These are phyloP conservation scores for Cairneyella variabilis DNA, from an alignment of 495 filamentous ascomycete genomes.

Conservation along the genomic window DNA sequence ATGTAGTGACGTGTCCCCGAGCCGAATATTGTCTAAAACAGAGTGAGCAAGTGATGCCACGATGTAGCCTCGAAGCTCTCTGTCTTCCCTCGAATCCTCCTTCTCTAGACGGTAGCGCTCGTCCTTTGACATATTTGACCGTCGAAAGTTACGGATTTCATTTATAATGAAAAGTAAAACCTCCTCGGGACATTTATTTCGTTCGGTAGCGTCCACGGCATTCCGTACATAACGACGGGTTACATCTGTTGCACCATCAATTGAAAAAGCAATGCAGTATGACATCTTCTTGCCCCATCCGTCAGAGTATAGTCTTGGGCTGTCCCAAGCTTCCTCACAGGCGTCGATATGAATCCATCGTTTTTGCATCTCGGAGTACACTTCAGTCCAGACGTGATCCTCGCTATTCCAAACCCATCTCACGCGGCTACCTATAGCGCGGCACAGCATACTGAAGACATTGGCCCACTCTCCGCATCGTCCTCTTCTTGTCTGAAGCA, in stretches of 20 bases:
- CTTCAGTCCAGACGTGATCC: slow-evolving; percentile 96
- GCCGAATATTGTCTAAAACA: slow-evolving; percentile 29
- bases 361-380: slow-evolving; percentile 89
- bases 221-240: slow-evolving; percentile 95
- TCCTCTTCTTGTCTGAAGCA: slow-evolving; percentile 79
- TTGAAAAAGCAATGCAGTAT: slow-evolving; percentile 95
- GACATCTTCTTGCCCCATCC: slow-evolving; percentile 94
- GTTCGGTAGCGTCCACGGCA: slow-evolving; percentile 62
- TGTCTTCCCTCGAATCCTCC: slow-evolving; percentile 84
- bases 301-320: slow-evolving; percentile 89
- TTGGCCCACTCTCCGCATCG: slow-evolving; percentile 95
- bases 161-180: slow-evolving; percentile 83
- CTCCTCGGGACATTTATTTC: slow-evolving; percentile 76
- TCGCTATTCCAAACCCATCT: slow-evolving; percentile 99
- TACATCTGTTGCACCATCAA: slow-evolving; percentile 91
- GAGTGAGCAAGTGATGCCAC: slow-evolving; percentile 65
- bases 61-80: slow-evolving; percentile 74
- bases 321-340: slow-evolving; percentile 94
- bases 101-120: slow-evolving; percentile 77
- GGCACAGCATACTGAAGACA: slow-evolving; percentile 97
- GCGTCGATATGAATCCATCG: slow-evolving; percentile 96
- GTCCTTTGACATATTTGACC: slow-evolving; percentile 73
- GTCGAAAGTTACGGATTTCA: slow-evolving; percentile 80
- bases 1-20: slow-evolving; percentile 16
- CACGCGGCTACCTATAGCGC: slow-evolving; percentile 84